phyloP scores from a whole-genome alignment of 768 basidiomycete species.

The Rhizopogon sp. region DNA sequence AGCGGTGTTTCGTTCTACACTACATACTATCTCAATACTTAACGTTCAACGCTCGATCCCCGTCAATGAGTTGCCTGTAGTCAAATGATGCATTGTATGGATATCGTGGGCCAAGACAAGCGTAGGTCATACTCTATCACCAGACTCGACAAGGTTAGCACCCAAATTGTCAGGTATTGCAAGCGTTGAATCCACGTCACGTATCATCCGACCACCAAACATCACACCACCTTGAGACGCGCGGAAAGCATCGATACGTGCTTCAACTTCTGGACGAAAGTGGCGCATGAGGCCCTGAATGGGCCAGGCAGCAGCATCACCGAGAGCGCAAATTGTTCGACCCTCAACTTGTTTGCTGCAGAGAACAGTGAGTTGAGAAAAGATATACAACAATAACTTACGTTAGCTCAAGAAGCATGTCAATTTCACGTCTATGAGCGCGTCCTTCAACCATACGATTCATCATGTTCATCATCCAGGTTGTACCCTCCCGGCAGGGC shows the following conservation, averaged over 20 bases:
- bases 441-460: constrained; percentile 90
- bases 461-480: constrained; percentile 99
- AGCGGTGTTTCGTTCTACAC: background rate
- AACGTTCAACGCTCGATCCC: no score
- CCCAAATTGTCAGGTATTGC: constrained; percentile 77
- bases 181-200: constrained; percentile 61
- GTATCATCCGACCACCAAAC: constrained; percentile 79
- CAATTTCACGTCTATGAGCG: constrained; percentile 89
- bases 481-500: constrained; percentile 91
- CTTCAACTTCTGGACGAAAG: constrained; percentile 94
- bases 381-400: constrained; percentile 29
- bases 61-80: no score
- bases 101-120: background rate
- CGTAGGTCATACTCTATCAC: constrained; percentile 23
- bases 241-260: constrained; percentile 76
- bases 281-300: constrained; percentile 97
- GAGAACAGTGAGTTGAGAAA: constrained; percentile 1
- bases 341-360: constrained; percentile 92
- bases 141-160: constrained; percentile 35
- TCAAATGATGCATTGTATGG: background rate
- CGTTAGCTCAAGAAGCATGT: constrained; percentile 97
- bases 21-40: no score
- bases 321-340: constrained; percentile 93
- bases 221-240: constrained; percentile 74
- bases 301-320: constrained; percentile 98